A percentile compares a stretch with the other conserved stretches of the same genome.
phyloP scores from a whole-genome alignment of 345 rosid species.

The Syzygium jambos region DNA sequence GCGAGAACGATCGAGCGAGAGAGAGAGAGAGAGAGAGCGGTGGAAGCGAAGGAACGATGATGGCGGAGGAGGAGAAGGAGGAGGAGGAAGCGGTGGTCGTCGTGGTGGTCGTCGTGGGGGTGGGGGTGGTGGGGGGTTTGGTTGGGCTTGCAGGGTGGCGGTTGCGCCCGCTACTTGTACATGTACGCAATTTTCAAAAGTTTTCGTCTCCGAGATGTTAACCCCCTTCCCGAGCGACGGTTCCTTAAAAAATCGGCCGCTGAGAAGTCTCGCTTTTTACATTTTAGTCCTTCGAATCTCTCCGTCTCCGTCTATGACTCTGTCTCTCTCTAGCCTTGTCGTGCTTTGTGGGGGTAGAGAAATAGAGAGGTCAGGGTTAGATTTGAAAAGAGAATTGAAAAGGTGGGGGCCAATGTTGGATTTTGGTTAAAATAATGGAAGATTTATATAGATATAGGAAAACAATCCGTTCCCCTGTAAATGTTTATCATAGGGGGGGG shows the following conservation, averaged over 20 bases:
- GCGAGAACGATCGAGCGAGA: background rate
- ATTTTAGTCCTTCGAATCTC: background rate
- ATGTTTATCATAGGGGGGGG: background rate
- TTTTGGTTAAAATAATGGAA: background rate
- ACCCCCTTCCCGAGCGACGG: background rate
- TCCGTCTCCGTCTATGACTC: background rate
- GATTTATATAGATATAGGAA: background rate
- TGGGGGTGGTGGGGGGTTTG: background rate
- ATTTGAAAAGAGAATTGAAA: background rate
- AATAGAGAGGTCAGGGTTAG: background rate
- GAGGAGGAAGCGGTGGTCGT: background rate
- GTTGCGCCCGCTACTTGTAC: background rate
- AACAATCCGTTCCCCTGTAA: background rate
- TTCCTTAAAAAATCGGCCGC: background rate
- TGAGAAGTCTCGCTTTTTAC: background rate
- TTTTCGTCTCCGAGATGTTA: background rate
- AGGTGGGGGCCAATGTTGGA: background rate
- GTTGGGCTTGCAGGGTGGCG: background rate
- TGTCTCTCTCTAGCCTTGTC: background rate
- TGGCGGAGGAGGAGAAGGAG: background rate
- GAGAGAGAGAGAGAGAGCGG: background rate
- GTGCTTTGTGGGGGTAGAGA: background rate
- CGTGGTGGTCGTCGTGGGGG: too few relatives aligned
- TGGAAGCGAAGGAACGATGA: background rate
- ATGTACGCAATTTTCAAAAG: background rate